Percentiles rank a stretch among this genome's conserved stretches.
Conservation (phyloP, 345 rosid species). For the Pelargonium nanum region DNA sequence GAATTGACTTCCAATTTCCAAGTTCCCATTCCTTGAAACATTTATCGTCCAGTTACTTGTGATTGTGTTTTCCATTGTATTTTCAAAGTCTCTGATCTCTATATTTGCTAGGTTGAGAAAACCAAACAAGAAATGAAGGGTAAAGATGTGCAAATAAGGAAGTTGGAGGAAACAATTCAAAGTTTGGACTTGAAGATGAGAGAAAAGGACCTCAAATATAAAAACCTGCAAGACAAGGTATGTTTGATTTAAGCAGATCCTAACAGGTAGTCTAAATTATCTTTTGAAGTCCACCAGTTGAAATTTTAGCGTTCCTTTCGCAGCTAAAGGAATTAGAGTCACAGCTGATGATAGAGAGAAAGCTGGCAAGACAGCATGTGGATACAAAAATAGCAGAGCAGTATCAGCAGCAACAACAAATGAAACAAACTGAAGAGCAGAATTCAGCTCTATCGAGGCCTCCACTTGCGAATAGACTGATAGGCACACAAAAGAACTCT, state of each 20-base stretch:
- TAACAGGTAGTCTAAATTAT: not conserved
- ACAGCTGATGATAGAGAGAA: constrained; percentile 84
- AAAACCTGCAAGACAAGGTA: constrained; percentile 83
- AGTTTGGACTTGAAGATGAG: constrained; percentile 62
- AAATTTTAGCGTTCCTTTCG: constrained; percentile 7
- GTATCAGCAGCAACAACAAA: constrained; percentile 27
- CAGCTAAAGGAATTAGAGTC: constrained; percentile 87
- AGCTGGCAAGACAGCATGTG: constrained; percentile 88
- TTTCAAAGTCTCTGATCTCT: constrained; percentile 1
- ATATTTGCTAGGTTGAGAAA: constrained; percentile 48
- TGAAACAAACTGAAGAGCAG: constrained; percentile 48
- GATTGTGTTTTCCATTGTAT: not conserved
- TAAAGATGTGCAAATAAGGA: constrained; percentile 76
- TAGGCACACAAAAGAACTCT: constrained; percentile 23
- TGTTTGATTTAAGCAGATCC: constrained; percentile 11
- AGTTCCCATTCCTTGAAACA: not conserved
- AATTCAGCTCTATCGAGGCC: constrained; percentile 32
- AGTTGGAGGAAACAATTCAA: constrained; percentile 69
- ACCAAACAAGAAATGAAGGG: constrained; percentile 72
- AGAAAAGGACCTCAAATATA: constrained; percentile 68
- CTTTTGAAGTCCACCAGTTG: not conserved
- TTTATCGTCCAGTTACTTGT: not conserved
- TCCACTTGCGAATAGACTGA: constrained; percentile 37
- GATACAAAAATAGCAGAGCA: constrained; percentile 83
- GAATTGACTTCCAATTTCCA: not conserved